Percentiles rank a stretch among this genome's conserved stretches.
These are phyloP conservation scores for Pestalotiopsis sp. DNA, from an alignment of 2,329 filamentous ascomycete genomes.

Conservation along the genomic window DNA sequence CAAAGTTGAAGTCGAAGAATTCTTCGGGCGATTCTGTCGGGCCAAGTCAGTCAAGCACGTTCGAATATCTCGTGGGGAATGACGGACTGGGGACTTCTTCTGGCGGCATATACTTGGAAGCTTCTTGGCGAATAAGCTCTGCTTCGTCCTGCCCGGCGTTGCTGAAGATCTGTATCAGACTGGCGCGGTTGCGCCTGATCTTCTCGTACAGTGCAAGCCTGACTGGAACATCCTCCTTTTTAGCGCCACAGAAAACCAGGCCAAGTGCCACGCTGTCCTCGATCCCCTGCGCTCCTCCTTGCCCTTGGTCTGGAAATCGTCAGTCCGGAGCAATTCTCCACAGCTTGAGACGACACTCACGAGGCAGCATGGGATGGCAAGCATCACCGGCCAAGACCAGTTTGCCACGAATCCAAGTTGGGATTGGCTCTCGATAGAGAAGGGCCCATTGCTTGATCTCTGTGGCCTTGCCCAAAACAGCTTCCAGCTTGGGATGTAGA, in stretches of 20 bases:
- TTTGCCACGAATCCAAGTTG: constrained; percentile 24
- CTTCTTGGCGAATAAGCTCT: constrained; percentile 28
- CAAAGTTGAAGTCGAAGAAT: constrained; percentile 27
- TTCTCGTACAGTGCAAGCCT: constrained; percentile 31
- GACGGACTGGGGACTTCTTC: constrained; percentile 27
- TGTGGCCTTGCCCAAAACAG: constrained; percentile 23
- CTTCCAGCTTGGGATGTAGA: constrained; percentile 14
- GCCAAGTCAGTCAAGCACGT: neutral
- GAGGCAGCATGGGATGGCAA: constrained; percentile 26
- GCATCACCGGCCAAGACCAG: constrained; percentile 23
- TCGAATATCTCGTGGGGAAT: neutral
- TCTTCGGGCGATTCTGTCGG: constrained; percentile 23
- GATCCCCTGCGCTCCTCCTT: constrained; percentile 34
- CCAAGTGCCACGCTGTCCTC: constrained; percentile 34
- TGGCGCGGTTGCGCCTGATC: constrained; percentile 30
- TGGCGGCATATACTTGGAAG: constrained; percentile 24
- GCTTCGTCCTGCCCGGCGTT: constrained; percentile 34
- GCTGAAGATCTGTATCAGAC: constrained; percentile 34
- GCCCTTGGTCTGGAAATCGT: constrained; percentile 20
- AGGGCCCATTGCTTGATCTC: constrained; percentile 31
- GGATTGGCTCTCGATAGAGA: constrained; percentile 28
- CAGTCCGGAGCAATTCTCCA: neutral
- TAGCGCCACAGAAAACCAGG: constrained; percentile 26
- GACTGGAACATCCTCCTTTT: constrained; percentile 16
- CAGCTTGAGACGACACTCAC: constrained; percentile 10